These are phyloP conservation scores for Barnettozyma vustinii DNA, from an alignment of 805 yeast genomes.

Conservation along the genomic window DNA sequence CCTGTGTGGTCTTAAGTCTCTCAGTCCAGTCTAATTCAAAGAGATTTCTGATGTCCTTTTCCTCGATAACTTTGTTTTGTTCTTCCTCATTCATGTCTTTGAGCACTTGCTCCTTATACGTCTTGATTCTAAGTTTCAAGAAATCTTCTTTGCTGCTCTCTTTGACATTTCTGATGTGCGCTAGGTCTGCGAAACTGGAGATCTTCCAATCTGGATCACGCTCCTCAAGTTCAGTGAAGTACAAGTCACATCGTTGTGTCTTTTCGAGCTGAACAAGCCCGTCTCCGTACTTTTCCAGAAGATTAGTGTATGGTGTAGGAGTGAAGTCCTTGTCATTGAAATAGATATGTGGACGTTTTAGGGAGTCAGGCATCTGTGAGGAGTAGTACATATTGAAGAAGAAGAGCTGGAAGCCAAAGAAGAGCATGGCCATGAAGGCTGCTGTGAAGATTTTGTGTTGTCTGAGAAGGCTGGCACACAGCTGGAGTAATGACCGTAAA, in stretches of 20 bases:
- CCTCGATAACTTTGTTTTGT: conserved; percentile 13
- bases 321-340: not conserved
- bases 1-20: conserved; percentile 14
- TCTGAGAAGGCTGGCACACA: not conserved
- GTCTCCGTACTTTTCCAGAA: not conserved
- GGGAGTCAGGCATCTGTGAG: not conserved
- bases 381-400: not conserved
- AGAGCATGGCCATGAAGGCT: not conserved
- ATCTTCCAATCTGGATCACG: conserved; percentile 18
- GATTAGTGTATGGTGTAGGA: not conserved
- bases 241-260: conserved; percentile 25
- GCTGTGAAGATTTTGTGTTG: not conserved
- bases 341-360: not conserved
- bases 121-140: conserved; percentile 10
- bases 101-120: conserved; percentile 10
- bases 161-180: conserved; percentile 19
- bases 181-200: conserved; percentile 17
- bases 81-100: conserved; percentile 10
- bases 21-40: conserved; percentile 17
- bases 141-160: conserved; percentile 16
- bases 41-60: conserved; percentile 11
- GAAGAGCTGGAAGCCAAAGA: not conserved
- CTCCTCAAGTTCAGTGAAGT: conserved; percentile 25
- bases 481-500: not conserved
- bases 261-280: not conserved